A percentile compares a stretch with the other conserved stretches of the same genome.
These are phyloP conservation scores for Vanrija humicola DNA, from an alignment of 1,284 basidiomycete genomes.

Conservation along the genomic window DNA sequence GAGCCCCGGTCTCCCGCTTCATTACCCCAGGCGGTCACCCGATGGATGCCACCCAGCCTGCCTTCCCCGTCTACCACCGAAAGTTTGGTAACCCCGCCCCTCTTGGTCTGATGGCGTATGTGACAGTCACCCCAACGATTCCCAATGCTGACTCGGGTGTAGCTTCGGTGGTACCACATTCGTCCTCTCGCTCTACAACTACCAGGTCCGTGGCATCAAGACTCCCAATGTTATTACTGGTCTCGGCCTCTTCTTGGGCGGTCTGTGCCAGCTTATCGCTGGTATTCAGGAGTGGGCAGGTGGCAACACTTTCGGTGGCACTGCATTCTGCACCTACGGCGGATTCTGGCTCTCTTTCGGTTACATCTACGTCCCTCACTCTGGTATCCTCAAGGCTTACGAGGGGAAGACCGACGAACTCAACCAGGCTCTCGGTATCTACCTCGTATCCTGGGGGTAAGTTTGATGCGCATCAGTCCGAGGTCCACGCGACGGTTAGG, in stretches of 20 bases:
- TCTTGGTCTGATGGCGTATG: constrained; percentile 50
- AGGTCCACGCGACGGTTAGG: background rate
- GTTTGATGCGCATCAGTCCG: background rate
- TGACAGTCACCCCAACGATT: background rate
- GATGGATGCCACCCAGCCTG: constrained; percentile 27
- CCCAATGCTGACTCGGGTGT: background rate
- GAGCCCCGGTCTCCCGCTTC: constrained; percentile 17
- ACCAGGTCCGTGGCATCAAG: constrained; percentile 44
- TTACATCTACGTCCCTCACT: constrained; percentile 43
- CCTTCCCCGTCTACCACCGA: constrained; percentile 47
- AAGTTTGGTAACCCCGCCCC: constrained; percentile 56
- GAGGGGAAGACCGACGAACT: constrained; percentile 50
- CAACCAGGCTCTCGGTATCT: constrained; percentile 49
- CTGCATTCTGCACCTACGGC: constrained; percentile 77
- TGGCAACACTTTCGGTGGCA: constrained; percentile 59
- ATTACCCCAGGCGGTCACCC: constrained; percentile 24
- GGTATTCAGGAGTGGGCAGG: constrained; percentile 65
- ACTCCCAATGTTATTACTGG: constrained; percentile 73
- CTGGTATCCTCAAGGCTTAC: constrained; percentile 53
- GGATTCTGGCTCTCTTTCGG: constrained; percentile 56
- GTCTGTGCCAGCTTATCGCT: constrained; percentile 64
- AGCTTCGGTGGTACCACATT: constrained; percentile 56
- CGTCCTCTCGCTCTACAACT: constrained; percentile 52
- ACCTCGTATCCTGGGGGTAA: constrained; percentile 46
- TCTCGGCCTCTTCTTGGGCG: constrained; percentile 77